Evolutionary conservation across 345 rosid species (phyloP).

Genomic region (Lepidium didymum): DNA sequence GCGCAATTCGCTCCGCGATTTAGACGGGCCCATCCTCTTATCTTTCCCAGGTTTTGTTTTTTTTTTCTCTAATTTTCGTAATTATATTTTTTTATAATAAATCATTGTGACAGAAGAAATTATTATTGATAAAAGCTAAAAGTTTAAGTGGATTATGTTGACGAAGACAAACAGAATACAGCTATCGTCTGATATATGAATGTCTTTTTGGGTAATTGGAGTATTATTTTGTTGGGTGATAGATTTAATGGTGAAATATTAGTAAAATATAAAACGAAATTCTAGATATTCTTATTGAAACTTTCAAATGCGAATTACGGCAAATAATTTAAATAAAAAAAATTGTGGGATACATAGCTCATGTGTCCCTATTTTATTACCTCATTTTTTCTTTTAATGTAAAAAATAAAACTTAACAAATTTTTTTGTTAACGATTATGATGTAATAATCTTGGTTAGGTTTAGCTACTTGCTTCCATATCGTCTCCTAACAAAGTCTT

Average conservation of each 20-base stretch:
- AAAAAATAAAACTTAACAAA: not conserved
- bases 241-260: not conserved
- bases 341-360: conserved; percentile 18
- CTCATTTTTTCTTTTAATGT: not conserved
- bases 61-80: not conserved
- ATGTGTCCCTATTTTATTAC: not conserved
- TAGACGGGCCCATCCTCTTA: conserved; percentile 20
- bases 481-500: not conserved
- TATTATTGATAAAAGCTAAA: too few relatives aligned
- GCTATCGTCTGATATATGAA: not conserved
- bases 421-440: not conserved
- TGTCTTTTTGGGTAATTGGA: not conserved
- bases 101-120: not conserved
- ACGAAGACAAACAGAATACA: not conserved
- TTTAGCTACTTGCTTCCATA: not conserved
- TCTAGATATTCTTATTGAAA: conserved; percentile 19
- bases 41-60: conserved; percentile 29
- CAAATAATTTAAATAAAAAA: too few relatives aligned
- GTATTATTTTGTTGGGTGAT: too few relatives aligned
- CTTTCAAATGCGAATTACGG: conserved; percentile 10
- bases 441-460: not conserved
- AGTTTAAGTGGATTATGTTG: not conserved
- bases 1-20: conserved; percentile 34
- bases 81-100: too few relatives aligned
- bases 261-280: conserved; percentile 8